These are phyloP conservation scores for Nothophoma quercina DNA, from an alignment of 2,329 filamentous ascomycete genomes.

Conservation along the genomic window DNA sequence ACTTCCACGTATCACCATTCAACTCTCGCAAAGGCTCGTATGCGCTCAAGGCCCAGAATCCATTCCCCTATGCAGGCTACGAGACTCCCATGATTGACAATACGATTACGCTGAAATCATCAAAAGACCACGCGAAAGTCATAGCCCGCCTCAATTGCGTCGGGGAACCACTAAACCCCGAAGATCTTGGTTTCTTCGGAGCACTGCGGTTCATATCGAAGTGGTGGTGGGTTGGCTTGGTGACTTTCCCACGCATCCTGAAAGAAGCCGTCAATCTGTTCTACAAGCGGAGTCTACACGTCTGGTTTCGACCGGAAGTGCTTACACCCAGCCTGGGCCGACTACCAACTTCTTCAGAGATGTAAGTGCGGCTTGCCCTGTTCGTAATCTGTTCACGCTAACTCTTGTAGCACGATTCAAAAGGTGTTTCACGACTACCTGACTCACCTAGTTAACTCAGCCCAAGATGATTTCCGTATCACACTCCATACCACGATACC, in stretches of 20 bases:
- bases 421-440: constrained; percentile 52
- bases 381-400: no score
- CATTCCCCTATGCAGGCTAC: constrained; percentile 45
- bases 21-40: constrained; percentile 64
- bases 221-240: constrained; percentile 74
- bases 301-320: constrained; percentile 72
- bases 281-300: constrained; percentile 64
- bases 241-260: constrained; percentile 71
- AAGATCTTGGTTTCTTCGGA: constrained; percentile 51
- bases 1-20: constrained; percentile 80
- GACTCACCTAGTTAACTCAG: constrained; percentile 58
- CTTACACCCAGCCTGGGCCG: constrained; percentile 63
- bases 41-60: constrained; percentile 56
- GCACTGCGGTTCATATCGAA: constrained; percentile 58
- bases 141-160: constrained; percentile 67
- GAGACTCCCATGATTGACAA: constrained; percentile 59
- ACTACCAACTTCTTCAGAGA: constrained; percentile 60
- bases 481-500: constrained; percentile 63
- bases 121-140: constrained; percentile 67
- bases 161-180: constrained; percentile 60
- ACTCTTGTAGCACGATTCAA: constrained; percentile 42
- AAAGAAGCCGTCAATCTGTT: constrained; percentile 67
- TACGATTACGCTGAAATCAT: constrained; percentile 68
- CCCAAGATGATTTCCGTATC: constrained; percentile 56
- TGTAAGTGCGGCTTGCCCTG: constrained; percentile 33